Evolutionary conservation across 495 filamentous ascomycete genomes (phyloP), one percentile per base, ranked within the genome.

Genomic region (Tuber magnatum): DNA sequence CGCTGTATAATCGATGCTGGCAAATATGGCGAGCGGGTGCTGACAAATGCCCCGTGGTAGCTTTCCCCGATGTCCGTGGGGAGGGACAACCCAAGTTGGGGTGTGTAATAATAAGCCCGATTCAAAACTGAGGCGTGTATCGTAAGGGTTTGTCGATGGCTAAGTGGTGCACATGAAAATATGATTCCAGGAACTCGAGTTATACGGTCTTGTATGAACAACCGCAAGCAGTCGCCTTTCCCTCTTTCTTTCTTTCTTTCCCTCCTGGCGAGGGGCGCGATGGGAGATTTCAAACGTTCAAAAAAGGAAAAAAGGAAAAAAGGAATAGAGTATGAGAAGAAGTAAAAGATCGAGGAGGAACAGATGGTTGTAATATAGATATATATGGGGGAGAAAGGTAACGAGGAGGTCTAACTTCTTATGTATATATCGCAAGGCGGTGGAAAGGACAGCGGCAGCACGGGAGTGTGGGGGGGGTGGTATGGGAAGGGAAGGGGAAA

Each of bases 121-220:
- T 65, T 65, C 56, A 65, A 65, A 65, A 65, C 56, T 65, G 56
- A 65, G 56, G 56, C 28, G 56, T 35, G 56, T 35, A 65, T 65
- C 56, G 56, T 35, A 65, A 28, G 51, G 51, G 51, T 14, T 14
- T 61, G 51, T 61, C 51, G 51, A 14, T 61, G 51, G 51, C n/a
- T 32, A 61, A 28, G 51, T 28, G 28, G 56, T 65, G 56, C 8
- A 35, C 56, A 65, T 28, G 28, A 35, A 65, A 65, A 65, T 65
- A 18, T 20, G 16, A 35, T 35, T 35, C 56, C 56, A 65, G 56
- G 56, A 65, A 65, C 56, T 65, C 56, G 56, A 65, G 56, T 20
- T 65, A 61, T 61, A 35, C 35, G 56, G 3, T 35, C 56, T 35
- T 65, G 56, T 65, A 35, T 35, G 56, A 65, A 65, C n/a, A 32